These are phyloP conservation scores for Rhizophora mangle DNA, from an alignment of 345 rosid genomes.

Conservation along the genomic window DNA sequence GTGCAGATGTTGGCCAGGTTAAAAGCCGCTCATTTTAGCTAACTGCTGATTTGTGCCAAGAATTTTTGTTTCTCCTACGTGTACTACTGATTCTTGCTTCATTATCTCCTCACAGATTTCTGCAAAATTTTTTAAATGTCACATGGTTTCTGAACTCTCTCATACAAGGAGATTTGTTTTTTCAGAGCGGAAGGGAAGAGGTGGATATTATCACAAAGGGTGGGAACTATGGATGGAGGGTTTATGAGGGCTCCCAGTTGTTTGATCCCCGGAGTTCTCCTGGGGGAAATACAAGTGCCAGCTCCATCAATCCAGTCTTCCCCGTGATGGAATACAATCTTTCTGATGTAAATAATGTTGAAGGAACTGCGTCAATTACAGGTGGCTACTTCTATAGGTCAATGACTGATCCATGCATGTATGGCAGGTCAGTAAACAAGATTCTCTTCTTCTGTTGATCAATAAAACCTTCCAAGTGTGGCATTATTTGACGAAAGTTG, in stretches of 20 bases:
- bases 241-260: conserved; percentile 41
- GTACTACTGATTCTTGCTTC: too few species aligned
- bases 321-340: conserved; percentile 58
- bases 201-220: conserved; percentile 42
- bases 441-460: not conserved
- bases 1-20: conserved; percentile 36
- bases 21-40: not conserved
- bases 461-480: too few species aligned
- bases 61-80: not conserved
- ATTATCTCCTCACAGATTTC: too few species aligned
- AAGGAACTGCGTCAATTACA: conserved; percentile 46
- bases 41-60: not conserved
- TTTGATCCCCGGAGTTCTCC: conserved; percentile 30
- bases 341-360: conserved; percentile 36
- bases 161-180: conserved; percentile 22
- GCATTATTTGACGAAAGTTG: too few species aligned
- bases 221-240: conserved; percentile 55
- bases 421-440: conserved; percentile 41
- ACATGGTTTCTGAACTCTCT: not conserved
- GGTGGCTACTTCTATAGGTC: conserved; percentile 56
- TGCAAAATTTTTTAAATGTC: not conserved
- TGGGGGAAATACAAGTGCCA: conserved; percentile 35
- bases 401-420: conserved; percentile 48
- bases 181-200: not conserved
- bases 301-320: conserved; percentile 34